Base-by-base conservation (phyloP, 768 basidiomycete genomes). In the Boletus rubescentipes region DNA sequence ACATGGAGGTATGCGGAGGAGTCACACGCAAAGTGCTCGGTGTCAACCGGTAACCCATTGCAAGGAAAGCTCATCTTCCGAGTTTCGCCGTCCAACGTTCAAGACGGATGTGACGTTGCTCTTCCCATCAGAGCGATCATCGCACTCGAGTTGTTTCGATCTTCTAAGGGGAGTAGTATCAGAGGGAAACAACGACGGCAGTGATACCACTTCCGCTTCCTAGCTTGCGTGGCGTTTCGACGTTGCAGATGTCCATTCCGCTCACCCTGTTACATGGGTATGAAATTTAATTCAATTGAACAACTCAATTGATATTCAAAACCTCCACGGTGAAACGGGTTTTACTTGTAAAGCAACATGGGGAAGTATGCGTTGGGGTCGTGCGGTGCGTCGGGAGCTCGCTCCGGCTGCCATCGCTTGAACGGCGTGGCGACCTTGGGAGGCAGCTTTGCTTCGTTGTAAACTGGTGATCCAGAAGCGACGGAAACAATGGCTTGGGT, bases 311-410 rank as follows among this genome's bases (percentile, higher is more conserved):
- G 14, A 49, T 35, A 30, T 40, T 47, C 37, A 14, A 45, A 30
- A 51, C 37, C 16, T 46, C 49, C 49, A 47, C 21, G 37, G 39
- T 18, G 36, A 41, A 20, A 18, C 32, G n/a, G 16, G 32, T 30
- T 54, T 56, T 57, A 81, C 67, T 75, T 79, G 76, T 85, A 85
- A 54, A 91, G 66, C 40, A 75, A 64, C 90, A 93, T 91, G 11
- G 91, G 90, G 73, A 91, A 96, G 72, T 94, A 94, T 3, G 87
- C 76, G 64, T 86, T 70, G 40, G 86, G 84, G 54, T 86, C 85
- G 65, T 94, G 92, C 18, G 93, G 93, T n/a, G 91, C 84, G 62
- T 89, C 82, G 3, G 83, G 83, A 2, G 88, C 82, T 39, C 77
- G 72, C 66, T 85, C 72, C 5, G 93, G 89, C 35, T 75, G 73